phyloP scores from a whole-genome alignment of 441 rosid genomes.

The Adansonia madagascariensis region DNA sequence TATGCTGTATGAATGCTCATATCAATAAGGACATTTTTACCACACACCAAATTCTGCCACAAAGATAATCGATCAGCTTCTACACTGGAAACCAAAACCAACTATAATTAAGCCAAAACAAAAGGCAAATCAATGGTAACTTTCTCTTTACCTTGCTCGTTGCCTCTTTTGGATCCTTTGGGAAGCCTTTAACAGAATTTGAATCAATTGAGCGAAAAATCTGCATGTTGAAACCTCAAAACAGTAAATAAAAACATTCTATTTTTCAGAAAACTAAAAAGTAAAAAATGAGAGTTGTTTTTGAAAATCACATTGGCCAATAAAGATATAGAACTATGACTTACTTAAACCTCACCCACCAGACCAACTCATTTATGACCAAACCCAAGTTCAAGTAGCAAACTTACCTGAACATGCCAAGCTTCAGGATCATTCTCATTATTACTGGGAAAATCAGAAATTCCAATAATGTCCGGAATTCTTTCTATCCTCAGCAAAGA shows the following conservation, averaged over 20 bases:
- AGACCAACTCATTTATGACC: conserved; percentile 13
- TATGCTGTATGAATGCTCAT: conserved; percentile 99
- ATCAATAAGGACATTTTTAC: conserved; percentile 93
- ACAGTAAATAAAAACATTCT: conserved; percentile 22
- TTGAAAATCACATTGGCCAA: conserved; percentile 5
- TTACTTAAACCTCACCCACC: conserved; percentile 11
- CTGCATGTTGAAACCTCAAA: conserved; percentile 45
- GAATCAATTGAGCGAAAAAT: conserved; percentile 98
- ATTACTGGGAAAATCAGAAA: conserved; percentile 54
- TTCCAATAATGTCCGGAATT: conserved; percentile 80
- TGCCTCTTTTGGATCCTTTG: conserved; percentile 86
- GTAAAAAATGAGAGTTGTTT: background rate
- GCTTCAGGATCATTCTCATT: conserved; percentile 64
- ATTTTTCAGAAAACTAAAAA: background rate
- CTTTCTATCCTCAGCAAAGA: conserved; percentile 78
- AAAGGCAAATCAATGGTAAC: conserved; percentile 1
- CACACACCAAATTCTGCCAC: conserved; percentile 84
- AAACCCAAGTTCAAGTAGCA: conserved; percentile 1
- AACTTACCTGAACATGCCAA: conserved; percentile 95
- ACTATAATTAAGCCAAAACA: background rate
- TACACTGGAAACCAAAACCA: background rate
- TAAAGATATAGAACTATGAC: conserved; percentile 14
- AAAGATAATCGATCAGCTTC: conserved; percentile 33
- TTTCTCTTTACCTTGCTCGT: conserved; percentile 59
- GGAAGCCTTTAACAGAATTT: conserved; percentile 84